Evolutionary conservation across 768 basidiomycete genomes (phyloP).

Genomic region (Cubamyces lactineus): DNA sequence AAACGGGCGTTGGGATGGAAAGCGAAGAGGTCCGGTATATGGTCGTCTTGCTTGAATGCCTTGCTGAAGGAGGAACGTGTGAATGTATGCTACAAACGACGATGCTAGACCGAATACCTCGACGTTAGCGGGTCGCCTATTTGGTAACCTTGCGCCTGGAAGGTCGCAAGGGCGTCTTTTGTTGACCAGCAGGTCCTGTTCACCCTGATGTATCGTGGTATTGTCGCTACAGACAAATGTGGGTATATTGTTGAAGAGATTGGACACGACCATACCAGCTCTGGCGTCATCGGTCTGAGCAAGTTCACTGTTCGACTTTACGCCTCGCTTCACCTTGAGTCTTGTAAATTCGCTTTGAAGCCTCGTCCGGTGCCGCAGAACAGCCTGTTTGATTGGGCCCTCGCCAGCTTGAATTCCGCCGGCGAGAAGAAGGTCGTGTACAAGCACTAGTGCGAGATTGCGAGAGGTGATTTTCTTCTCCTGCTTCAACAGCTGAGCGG

Average conservation of each 20-base stretch:
- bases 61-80: constrained; percentile 42
- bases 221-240: constrained; percentile 48
- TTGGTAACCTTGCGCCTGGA: constrained; percentile 58
- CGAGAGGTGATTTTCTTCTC: constrained; percentile 79
- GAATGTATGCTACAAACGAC: neutral
- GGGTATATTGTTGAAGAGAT: neutral
- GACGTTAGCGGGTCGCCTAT: constrained; percentile 55
- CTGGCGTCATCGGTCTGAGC: constrained; percentile 62
- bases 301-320: constrained; percentile 63
- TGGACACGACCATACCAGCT: constrained; percentile 51
- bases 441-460: constrained; percentile 81
- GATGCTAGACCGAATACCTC: constrained; percentile 41
- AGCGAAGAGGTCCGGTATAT: constrained; percentile 80
- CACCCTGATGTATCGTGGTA: constrained; percentile 85
- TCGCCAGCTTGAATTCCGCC: constrained; percentile 89
- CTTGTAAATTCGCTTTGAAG: constrained; percentile 85
- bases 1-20: constrained; percentile 72
- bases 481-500: constrained; percentile 67
- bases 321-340: constrained; percentile 78
- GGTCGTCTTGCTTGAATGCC: constrained; percentile 72
- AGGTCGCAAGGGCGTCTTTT: constrained; percentile 62
- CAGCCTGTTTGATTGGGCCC: constrained; percentile 86
- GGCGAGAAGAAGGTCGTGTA: constrained; percentile 87
- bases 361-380: constrained; percentile 88
- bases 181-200: constrained; percentile 73